A percentile compares a stretch with the other conserved stretches of the same genome.
These are phyloP conservation scores for Guillardia theta DNA, from an alignment of 78 protist species.

Conservation along the genomic window DNA sequence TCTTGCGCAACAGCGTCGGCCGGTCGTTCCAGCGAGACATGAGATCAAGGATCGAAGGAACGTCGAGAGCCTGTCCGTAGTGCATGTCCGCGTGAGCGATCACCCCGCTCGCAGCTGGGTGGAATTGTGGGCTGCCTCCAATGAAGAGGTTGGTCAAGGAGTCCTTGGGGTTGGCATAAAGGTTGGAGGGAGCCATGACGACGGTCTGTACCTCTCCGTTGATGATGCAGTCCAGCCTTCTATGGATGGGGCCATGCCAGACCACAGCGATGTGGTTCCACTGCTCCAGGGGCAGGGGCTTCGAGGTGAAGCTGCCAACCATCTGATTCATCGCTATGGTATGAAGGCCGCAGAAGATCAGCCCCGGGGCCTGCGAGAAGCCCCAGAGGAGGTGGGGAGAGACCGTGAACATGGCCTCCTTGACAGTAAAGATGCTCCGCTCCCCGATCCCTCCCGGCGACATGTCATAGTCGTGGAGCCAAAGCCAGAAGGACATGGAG, in stretches of 20 bases:
- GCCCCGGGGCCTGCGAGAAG: background rate
- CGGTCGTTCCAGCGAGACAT: too few species aligned
- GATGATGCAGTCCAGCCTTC: background rate
- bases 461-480: background rate
- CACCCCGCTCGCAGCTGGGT: background rate
- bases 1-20: too few species aligned
- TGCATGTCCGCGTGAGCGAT: background rate
- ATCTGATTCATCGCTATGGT: background rate
- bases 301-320: background rate
- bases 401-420: background rate
- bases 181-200: too few species aligned
- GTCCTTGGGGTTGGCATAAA: too few species aligned
- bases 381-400: slow-evolving; percentile 14
- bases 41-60: too few species aligned
- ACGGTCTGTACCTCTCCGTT: background rate
- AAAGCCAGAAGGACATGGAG: background rate
- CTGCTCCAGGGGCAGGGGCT: background rate
- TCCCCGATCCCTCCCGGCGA: background rate
- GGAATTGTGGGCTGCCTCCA: background rate
- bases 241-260: background rate
- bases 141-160: too few species aligned
- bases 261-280: background rate
- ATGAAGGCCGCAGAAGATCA: background rate
- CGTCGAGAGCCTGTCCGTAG: background rate
- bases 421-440: background rate